These are phyloP conservation scores for Austroboletus eburneus DNA, from an alignment of 768 basidiomycete species.

Conservation along the genomic window DNA sequence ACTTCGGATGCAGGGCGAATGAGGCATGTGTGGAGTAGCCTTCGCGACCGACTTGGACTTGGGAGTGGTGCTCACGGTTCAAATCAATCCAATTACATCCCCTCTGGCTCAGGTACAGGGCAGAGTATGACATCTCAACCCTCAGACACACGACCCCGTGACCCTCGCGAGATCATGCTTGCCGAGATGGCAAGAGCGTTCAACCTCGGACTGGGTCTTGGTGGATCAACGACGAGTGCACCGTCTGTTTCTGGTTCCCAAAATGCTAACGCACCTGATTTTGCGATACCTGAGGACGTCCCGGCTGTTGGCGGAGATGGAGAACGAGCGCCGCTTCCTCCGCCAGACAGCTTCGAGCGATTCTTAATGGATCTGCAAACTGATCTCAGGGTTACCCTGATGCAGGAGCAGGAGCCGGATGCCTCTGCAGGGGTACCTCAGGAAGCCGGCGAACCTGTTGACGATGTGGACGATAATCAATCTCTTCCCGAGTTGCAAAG, in stretches of 20 bases:
- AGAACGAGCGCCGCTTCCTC: slow-evolving; percentile 29
- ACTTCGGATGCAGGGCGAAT: slow-evolving; percentile 41
- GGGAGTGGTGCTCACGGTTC: slow-evolving; percentile 25
- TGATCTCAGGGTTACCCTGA: slow-evolving; percentile 63
- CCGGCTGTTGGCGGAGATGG: slow-evolving; percentile 9
- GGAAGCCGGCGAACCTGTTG: slow-evolving; percentile 8
- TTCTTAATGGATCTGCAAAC: slow-evolving; percentile 76
- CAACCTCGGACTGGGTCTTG: slow-evolving; percentile 62
- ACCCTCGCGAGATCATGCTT: slow-evolving; percentile 68
- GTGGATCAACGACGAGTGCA: slow-evolving; percentile 14
- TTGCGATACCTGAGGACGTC: slow-evolving; percentile 3
- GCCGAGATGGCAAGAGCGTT: slow-evolving; percentile 81
- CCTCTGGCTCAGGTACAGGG: slow-evolving; percentile 5
- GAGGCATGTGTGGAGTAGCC: slow-evolving; percentile 62
- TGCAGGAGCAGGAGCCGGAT: slow-evolving; percentile 30
- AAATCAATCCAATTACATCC: slow-evolving; percentile 9
- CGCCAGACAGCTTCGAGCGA: slow-evolving; percentile 73
- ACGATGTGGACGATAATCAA: slow-evolving; percentile 15
- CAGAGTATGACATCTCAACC: slow-evolving; percentile 8
- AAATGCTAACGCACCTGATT: slow-evolving; percentile 12
- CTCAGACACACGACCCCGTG: slow-evolving; percentile 22
- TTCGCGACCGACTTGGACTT: slow-evolving; percentile 65
- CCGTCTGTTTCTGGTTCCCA: slow-evolving; percentile 1
- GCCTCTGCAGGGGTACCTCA: slow-evolving; percentile 3
- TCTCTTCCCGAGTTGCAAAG: slow-evolving; percentile 23